A percentile compares a stretch with the other conserved stretches of the same genome.
Conservation (phyloP, 805 yeast species). For the Spathaspora gorwiae region DNA sequence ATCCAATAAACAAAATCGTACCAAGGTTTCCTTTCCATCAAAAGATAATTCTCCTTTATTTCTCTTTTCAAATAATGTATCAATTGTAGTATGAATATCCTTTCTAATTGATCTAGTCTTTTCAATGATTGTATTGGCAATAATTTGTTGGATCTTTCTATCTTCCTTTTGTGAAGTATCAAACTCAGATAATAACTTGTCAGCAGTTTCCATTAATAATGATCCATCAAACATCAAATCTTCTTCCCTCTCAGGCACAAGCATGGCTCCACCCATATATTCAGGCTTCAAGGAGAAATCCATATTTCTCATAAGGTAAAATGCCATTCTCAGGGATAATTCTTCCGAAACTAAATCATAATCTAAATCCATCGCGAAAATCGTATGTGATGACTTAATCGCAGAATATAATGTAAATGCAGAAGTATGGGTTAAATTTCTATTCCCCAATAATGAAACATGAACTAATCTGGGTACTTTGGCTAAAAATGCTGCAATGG, state of each 20-base stretch:
- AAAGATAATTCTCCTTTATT: constrained; percentile 44
- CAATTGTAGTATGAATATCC: constrained; percentile 50
- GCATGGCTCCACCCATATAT: constrained; percentile 3
- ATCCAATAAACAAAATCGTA: constrained; percentile 52
- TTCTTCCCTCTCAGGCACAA: constrained; percentile 23
- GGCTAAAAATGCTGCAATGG: constrained; percentile 45
- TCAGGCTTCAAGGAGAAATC: constrained; percentile 37
- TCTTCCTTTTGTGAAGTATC: constrained; percentile 36
- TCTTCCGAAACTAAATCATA: constrained; percentile 50
- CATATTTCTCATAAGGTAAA: constrained; percentile 55
- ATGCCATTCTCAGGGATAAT: constrained; percentile 50
- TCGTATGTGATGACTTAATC: constrained; percentile 41
- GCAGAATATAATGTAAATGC: constrained; percentile 49
- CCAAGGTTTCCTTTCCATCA: constrained; percentile 52
- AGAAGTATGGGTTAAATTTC: constrained; percentile 38
- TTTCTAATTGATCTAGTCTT: constrained; percentile 46
- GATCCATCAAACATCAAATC: constrained; percentile 77
- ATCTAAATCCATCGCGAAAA: constrained; percentile 50
- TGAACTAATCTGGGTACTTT: constrained; percentile 46
- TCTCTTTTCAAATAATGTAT: constrained; percentile 43
- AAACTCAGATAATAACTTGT: constrained; percentile 47
- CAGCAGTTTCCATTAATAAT: constrained; percentile 68
- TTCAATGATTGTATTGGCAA: constrained; percentile 48
- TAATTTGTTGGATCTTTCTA: constrained; percentile 37
- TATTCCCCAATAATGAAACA: constrained; percentile 52